phyloP scores from a whole-genome alignment of 2,329 filamentous ascomycete species.

The Calonectria hongkongensis region DNA sequence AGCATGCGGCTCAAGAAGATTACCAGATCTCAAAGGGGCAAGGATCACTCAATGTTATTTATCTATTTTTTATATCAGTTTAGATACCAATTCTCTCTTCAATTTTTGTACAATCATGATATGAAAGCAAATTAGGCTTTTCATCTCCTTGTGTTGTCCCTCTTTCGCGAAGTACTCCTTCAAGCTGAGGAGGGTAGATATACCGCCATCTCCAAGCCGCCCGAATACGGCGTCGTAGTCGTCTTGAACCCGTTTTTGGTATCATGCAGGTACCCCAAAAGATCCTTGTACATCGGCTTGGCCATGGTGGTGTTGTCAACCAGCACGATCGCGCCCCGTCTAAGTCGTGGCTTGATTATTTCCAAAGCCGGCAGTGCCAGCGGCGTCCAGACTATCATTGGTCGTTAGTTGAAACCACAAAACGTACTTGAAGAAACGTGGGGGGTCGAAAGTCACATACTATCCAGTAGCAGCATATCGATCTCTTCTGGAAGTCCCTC shows the following conservation, averaged over 20 bases:
- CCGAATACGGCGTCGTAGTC: conserved; percentile 57
- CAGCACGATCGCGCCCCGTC: conserved; percentile 68
- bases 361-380: conserved; percentile 73
- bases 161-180: conserved; percentile 45
- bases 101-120: not conserved
- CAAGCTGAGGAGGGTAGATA: conserved; percentile 47
- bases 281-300: conserved; percentile 66
- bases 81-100: conserved; percentile 10
- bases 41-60: conserved; percentile 4
- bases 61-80: conserved; percentile 3
- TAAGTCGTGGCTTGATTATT: conserved; percentile 67
- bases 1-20: not conserved
- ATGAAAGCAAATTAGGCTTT: not conserved
- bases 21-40: not conserved
- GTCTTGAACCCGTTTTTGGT: conserved; percentile 69
- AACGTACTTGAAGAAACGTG: not conserved
- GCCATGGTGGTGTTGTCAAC: conserved; percentile 68
- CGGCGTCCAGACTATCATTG: conserved; percentile 71
- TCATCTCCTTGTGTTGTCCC: not conserved
- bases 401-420: conserved; percentile 27
- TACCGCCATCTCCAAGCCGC: conserved; percentile 57
- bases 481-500: conserved; percentile 65
- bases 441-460: conserved; percentile 63
- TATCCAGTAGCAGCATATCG: conserved; percentile 77
- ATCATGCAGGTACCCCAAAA: conserved; percentile 67